Evolutionary conservation across 2,329 filamentous ascomycete species (phyloP).

Genomic region (Chaetomium strumarium): DNA sequence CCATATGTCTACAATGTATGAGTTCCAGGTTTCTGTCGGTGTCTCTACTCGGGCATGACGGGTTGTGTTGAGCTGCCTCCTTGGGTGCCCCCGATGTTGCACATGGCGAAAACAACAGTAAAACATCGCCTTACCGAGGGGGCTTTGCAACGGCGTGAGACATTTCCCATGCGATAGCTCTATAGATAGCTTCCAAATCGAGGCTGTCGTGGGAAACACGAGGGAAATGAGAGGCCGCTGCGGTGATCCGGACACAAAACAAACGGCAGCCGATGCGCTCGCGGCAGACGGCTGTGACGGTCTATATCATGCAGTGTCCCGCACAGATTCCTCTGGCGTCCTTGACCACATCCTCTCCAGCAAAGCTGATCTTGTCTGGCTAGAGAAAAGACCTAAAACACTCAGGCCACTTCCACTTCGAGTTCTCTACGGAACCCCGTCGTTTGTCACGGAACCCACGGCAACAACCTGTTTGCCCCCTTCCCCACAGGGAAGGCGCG

Average conservation of each 20-base stretch:
- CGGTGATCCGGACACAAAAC: conserved; percentile 7
- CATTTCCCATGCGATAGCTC: background rate
- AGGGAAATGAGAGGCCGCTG: conserved; percentile 15
- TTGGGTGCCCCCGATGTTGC: background rate
- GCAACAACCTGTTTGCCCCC: no score
- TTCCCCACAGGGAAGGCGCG: no score
- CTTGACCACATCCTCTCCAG: background rate
- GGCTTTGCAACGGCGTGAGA: background rate
- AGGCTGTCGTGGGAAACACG: conserved; percentile 6
- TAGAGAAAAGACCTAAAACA: no score
- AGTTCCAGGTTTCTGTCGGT: background rate
- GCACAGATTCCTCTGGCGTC: background rate
- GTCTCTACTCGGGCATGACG: conserved; percentile 1
- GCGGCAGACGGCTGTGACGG: conserved; percentile 2
- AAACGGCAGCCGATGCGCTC: background rate
- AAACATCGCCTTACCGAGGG: background rate
- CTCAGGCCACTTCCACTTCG: no score
- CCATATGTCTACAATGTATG: background rate
- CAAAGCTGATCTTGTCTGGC: no score
- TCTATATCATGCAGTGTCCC: conserved; percentile 14
- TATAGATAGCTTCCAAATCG: background rate
- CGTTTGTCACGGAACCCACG: no score
- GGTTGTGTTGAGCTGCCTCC: background rate
- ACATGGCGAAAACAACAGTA: conserved; percentile 3
- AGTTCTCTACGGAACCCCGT: no score